A percentile compares a stretch with the other conserved stretches of the same genome.
phyloP scores from a whole-genome alignment of 2,329 filamentous ascomycete species.

The Cadophora sp. region DNA sequence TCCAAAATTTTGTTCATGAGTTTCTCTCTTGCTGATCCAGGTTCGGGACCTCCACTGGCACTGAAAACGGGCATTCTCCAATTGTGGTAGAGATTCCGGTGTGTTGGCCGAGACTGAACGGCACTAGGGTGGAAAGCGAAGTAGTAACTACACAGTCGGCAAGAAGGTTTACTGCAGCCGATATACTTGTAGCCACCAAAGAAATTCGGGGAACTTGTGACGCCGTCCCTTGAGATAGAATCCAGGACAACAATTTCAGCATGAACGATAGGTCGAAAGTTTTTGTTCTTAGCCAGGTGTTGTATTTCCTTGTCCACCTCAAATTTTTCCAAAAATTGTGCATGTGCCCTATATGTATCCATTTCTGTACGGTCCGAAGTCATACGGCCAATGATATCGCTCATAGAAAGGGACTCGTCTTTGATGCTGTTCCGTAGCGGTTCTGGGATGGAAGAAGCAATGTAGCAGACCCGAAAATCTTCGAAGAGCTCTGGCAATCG shows the following conservation, averaged over 20 bases:
- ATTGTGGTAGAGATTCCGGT: slow-evolving; percentile 27
- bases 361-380: slow-evolving; percentile 26
- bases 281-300: background rate
- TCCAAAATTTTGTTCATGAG: slow-evolving; percentile 42
- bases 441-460: slow-evolving; percentile 20
- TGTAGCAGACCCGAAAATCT: slow-evolving; percentile 21
- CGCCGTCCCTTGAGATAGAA: slow-evolving; percentile 20
- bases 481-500: slow-evolving; percentile 30
- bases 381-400: slow-evolving; percentile 23
- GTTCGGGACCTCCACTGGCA: slow-evolving; percentile 18
- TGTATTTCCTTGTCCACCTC: slow-evolving; percentile 22
- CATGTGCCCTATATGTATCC: slow-evolving; percentile 21
- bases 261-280: slow-evolving; percentile 29
- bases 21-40: slow-evolving; percentile 27
- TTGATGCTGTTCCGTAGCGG: background rate
- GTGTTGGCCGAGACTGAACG: slow-evolving; percentile 23
- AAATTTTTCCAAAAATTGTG: slow-evolving; percentile 25
- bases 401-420: background rate
- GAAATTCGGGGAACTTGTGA: slow-evolving; percentile 20
- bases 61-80: slow-evolving; percentile 28
- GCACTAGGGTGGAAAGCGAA: slow-evolving; percentile 24
- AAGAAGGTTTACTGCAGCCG: slow-evolving; percentile 31
- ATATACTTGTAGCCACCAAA: slow-evolving; percentile 28
- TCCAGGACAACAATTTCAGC: slow-evolving; percentile 28
- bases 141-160: slow-evolving; percentile 29